Percentiles rank a stretch among this genome's conserved stretches.
Conservation (phyloP, 805 yeast species). For the Lachancea quebecensis region DNA sequence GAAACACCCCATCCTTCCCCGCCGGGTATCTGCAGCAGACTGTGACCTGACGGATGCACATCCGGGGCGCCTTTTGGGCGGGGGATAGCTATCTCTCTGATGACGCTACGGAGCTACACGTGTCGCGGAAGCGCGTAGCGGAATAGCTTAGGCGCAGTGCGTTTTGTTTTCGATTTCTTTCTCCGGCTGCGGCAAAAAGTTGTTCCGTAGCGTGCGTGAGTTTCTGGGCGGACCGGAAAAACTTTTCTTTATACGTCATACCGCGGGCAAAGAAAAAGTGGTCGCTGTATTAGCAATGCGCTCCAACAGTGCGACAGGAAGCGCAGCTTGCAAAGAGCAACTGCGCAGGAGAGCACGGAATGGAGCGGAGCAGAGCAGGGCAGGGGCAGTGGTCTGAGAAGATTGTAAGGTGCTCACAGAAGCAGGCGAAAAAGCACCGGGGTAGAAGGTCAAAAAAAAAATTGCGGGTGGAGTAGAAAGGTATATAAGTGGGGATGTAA, state of each 20-base stretch:
- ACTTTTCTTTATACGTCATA: slow-evolving; percentile 1
- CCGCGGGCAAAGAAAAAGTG: neutral
- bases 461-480: slow-evolving; percentile 2
- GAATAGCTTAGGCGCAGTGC: neutral
- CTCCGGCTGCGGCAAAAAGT: neutral
- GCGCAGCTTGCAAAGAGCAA: neutral
- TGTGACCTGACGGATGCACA: too few relatives aligned
- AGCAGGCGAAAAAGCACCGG: slow-evolving; percentile 5
- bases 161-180: neutral
- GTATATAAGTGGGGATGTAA: slow-evolving; percentile 8
- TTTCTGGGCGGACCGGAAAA: slow-evolving; percentile 2
- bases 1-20: too few relatives aligned
- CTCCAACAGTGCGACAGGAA: too few relatives aligned
- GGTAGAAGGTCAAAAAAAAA: slow-evolving; percentile 2
- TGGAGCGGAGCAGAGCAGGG: neutral
- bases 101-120: neutral
- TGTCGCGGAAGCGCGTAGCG: neutral
- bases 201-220: neutral
- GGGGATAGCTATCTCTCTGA: too few relatives aligned
- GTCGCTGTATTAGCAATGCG: neutral
- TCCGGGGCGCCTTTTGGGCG: too few relatives aligned
- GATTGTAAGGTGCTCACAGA: too few relatives aligned
- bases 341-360: neutral
- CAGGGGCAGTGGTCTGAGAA: slow-evolving; percentile 1
- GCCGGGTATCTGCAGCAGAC: too few relatives aligned